A percentile compares a stretch with the other conserved stretches of the same genome.
phyloP scores from a whole-genome alignment of 2,329 filamentous ascomycete species.

The Aspergillus sp. region DNA sequence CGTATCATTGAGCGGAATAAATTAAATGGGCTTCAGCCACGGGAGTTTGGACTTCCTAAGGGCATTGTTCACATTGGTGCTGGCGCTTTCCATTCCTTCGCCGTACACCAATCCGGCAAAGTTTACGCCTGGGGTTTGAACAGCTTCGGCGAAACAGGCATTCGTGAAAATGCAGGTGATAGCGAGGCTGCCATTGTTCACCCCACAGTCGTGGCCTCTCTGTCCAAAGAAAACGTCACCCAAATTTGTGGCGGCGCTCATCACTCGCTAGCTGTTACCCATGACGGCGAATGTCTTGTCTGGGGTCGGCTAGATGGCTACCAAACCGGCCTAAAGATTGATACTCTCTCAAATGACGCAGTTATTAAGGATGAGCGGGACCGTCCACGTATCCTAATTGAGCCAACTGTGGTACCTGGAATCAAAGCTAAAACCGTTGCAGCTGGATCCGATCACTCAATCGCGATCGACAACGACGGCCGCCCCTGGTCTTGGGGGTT shows the following conservation, averaged over 20 bases:
- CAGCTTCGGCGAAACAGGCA: constrained; percentile 79
- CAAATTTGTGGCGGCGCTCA: constrained; percentile 72
- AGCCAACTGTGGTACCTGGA: constrained; percentile 62
- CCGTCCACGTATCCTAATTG: constrained; percentile 69
- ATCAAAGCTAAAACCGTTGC: constrained; percentile 60
- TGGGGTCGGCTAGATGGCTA: constrained; percentile 63
- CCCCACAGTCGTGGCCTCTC: constrained; percentile 65
- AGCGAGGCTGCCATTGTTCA: constrained; percentile 71
- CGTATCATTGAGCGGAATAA: constrained; percentile 61
- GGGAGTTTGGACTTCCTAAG: constrained; percentile 58
- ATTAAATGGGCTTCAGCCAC: constrained; percentile 55
- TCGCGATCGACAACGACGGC: constrained; percentile 68
- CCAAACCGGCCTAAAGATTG: constrained; percentile 61
- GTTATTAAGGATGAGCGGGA: constrained; percentile 64
- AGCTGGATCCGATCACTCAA: constrained; percentile 70
- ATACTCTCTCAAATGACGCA: constrained; percentile 57
- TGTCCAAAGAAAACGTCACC: constrained; percentile 64
- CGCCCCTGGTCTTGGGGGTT: constrained; percentile 79
- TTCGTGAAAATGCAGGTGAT: constrained; percentile 62
- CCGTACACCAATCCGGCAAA: constrained; percentile 64
- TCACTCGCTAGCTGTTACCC: constrained; percentile 65
- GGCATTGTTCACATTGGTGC: constrained; percentile 63
- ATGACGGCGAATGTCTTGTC: constrained; percentile 55
- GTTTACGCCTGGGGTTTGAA: constrained; percentile 85
- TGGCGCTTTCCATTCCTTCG: constrained; percentile 81